Evolutionary conservation across 2,329 filamentous ascomycete genomes (phyloP), one percentile per base, ranked within the genome.

Genomic region (Diaporthe sp.): DNA sequence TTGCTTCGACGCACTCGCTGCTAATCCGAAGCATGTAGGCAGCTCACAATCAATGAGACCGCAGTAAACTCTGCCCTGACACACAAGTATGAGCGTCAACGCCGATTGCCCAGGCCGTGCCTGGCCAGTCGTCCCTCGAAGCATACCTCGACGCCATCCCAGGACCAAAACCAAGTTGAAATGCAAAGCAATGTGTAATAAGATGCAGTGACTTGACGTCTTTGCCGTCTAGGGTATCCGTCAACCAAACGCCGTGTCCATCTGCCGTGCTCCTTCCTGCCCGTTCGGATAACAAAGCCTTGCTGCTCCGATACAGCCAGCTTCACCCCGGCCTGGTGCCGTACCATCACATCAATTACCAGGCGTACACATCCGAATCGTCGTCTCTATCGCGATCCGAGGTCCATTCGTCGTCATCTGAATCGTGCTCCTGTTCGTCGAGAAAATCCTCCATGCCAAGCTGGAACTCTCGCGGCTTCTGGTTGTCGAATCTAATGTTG

Each of bases 361-460:
- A 76, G 50, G 74, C 72, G 12, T 74, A 74, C 13, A 73, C 87
- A 83, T 89, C 89, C 81, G 86, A 87, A 85, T 88, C 87, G 85
- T 86, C 88, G 85, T 90, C 89, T 88, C 90, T 90, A 82, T 83
- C 87, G 84, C 82, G 70, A 40, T 76, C 75, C 25, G 75, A 76
- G 5, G 78, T 87, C 90, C 88, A 90, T 40, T 90, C 89, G 0
- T 85, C 88, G 82, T 90, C 89, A 3, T 85, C 86, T 50, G 90
- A 87, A 47, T 90, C 88, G 73, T 89, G 87, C 4, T 86, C 87
- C 4, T 86, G 83, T 2, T 81, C 82, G 82, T 93, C 83, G 19
- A 94, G 82, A 78, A 96, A 96, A 80, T 96, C 93, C 1, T 89
- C 90, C 86, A 95, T 94, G 30, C 88, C 88, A 77, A 89, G 94